phyloP scores from a whole-genome alignment of 306 rosid genomes.

The Vicia sativa region DNA sequence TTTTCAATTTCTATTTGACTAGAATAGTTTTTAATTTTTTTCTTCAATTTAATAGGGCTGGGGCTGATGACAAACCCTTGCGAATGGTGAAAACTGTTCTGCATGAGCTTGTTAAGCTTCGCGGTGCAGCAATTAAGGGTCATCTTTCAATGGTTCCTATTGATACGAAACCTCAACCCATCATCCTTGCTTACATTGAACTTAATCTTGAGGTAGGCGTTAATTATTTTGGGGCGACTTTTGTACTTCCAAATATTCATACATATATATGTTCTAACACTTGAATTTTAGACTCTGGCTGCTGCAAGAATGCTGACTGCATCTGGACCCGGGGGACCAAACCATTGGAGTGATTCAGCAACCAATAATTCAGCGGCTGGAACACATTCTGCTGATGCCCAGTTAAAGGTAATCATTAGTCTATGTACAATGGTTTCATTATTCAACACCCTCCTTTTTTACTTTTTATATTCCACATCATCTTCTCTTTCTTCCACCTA shows the following conservation, averaged over 20 bases:
- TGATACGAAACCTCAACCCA: slow-evolving; percentile 96
- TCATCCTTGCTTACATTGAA: slow-evolving; percentile 97
- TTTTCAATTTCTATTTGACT: slow-evolving; percentile 5
- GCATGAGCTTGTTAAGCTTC: slow-evolving; percentile 98
- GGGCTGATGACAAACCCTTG: slow-evolving; percentile 98
- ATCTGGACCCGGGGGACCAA: slow-evolving; percentile 92
- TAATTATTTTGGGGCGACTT: neutral
- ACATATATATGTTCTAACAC: neutral
- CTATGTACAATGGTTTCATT: too few species aligned
- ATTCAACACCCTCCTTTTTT: too few species aligned
- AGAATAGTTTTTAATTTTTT: slow-evolving; percentile 7
- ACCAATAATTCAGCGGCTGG: slow-evolving; percentile 85
- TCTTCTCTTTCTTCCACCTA: too few species aligned
- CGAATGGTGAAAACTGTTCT: slow-evolving; percentile 99
- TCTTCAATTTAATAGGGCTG: slow-evolving; percentile 62
- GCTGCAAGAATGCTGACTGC: slow-evolving; percentile 99
- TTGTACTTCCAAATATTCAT: neutral
- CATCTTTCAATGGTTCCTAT: slow-evolving; percentile 99
- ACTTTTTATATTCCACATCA: too few species aligned
- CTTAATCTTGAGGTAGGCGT: slow-evolving; percentile 88
- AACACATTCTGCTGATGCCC: slow-evolving; percentile 91
- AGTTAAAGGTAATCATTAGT: slow-evolving; percentile 77
- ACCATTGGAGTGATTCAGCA: slow-evolving; percentile 93
- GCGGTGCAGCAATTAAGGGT: slow-evolving; percentile 98
- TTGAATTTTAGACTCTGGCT: slow-evolving; percentile 76